Conservation (phyloP, 257 asterid species). For the Ligustrum vulgare region DNA sequence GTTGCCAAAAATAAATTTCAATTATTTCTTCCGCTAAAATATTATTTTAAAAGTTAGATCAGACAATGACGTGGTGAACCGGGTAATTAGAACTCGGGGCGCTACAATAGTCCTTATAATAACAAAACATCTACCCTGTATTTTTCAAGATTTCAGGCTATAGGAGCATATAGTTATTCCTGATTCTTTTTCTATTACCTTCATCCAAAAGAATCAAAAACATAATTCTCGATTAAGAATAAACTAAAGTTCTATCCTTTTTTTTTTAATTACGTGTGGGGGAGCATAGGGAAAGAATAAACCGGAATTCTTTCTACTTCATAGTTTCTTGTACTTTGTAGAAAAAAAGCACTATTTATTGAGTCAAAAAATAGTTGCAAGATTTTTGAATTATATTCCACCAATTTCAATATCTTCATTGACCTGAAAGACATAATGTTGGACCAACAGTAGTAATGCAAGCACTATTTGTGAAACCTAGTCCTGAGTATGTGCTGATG, state of each 20-base stretch:
- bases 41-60: no score
- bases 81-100: no score
- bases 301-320: conserved; percentile 23
- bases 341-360: not conserved
- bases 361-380: not conserved
- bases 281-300: no score
- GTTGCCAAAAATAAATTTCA: no score
- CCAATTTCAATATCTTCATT: not conserved
- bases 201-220: not conserved
- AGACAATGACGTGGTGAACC: no score
- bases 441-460: not conserved
- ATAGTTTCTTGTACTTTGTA: conserved; percentile 16
- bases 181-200: not conserved
- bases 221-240: conserved; percentile 16
- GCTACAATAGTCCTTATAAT: not conserved
- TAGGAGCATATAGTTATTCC: not conserved
- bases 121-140: not conserved
- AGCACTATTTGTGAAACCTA: not conserved
- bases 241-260: no score
- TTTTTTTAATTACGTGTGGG: no score
- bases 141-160: not conserved
- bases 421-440: not conserved
- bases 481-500: not conserved
- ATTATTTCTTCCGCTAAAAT: no score
- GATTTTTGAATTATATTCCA: not conserved